Conservation (phyloP, 805 yeast genomes). For the Kazachstania africana region DNA sequence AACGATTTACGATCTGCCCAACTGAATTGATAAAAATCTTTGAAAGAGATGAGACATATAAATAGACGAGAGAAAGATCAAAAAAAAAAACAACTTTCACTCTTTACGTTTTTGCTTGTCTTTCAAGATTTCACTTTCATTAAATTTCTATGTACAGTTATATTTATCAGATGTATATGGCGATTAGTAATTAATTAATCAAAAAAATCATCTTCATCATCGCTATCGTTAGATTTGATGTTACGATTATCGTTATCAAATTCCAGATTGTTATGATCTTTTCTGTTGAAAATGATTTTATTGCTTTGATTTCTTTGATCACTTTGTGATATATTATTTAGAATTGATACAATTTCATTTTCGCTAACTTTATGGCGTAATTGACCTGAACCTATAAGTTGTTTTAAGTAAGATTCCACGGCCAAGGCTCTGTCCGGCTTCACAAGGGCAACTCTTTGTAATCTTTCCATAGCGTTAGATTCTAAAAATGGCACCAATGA, state of each 20-base stretch:
- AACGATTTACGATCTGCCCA: no score
- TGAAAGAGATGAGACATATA: no score
- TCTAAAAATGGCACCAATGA: slow-evolving; percentile 46
- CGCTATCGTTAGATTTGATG: slow-evolving; percentile 29
- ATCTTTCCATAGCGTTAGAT: slow-evolving; percentile 76
- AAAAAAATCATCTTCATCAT: slow-evolving; percentile 34
- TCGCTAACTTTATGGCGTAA: slow-evolving; percentile 61
- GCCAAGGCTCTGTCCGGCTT: slow-evolving; percentile 84
- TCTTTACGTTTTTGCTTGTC: no score
- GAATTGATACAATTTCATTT: slow-evolving; percentile 66
- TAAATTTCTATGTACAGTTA: neutral
- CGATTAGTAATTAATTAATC: slow-evolving; percentile 23
- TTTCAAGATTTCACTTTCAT: no score
- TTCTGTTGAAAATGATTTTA: slow-evolving; percentile 53
- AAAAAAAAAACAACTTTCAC: no score
- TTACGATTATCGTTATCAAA: slow-evolving; percentile 26
- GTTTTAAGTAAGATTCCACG: slow-evolving; percentile 69
- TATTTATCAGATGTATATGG: neutral
- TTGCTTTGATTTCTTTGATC: slow-evolving; percentile 50
- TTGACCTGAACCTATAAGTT: slow-evolving; percentile 67
- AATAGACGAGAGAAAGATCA: no score
- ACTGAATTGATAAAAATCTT: no score
- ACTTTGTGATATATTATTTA: slow-evolving; percentile 73
- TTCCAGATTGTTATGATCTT: slow-evolving; percentile 31
- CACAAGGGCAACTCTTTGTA: slow-evolving; percentile 77